phyloP scores from a whole-genome alignment of 768 basidiomycete species.

The Tubosaeta brunneosetosa region DNA sequence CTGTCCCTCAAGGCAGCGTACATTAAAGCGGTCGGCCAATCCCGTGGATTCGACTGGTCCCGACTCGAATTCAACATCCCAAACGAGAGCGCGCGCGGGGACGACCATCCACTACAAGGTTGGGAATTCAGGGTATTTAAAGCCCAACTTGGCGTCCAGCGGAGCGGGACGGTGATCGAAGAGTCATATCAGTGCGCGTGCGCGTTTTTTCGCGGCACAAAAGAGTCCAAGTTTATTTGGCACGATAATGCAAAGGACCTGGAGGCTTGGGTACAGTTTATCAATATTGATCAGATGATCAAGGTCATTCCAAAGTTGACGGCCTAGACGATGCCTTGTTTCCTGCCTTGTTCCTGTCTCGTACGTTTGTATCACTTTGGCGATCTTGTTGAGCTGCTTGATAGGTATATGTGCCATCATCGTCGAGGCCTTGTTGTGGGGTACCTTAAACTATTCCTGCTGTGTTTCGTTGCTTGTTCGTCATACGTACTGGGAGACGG shows the following conservation, averaged over 20 bases:
- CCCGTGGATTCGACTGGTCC: conserved; percentile 74
- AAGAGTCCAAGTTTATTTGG: conserved; percentile 67
- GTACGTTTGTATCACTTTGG: conserved; percentile 1
- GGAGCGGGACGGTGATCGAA: conserved; percentile 46
- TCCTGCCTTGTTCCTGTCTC: not conserved
- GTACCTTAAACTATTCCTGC: not conserved
- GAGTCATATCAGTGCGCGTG: conserved; percentile 75
- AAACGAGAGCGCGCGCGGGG: conserved; percentile 56
- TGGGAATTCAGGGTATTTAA: conserved; percentile 88
- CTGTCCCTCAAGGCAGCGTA: conserved; percentile 79
- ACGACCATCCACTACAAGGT: conserved; percentile 63
- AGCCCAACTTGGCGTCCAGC: conserved; percentile 64
- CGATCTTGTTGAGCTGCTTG: not conserved
- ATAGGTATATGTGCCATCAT: conserved; percentile 4
- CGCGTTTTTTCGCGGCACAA: conserved; percentile 69
- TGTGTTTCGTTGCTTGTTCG: no score
- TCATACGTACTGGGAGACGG: not conserved
- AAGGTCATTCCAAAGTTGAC: conserved; percentile 73
- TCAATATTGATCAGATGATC: conserved; percentile 77
- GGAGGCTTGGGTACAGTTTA: conserved; percentile 80
- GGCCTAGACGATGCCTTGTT: conserved; percentile 36
- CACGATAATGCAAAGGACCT: conserved; percentile 61
- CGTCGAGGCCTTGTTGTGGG: conserved; percentile 1
- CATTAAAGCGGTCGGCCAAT: conserved; percentile 79
- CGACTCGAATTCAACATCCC: conserved; percentile 79